Percentiles rank a stretch among this genome's conserved stretches.
Evolutionary conservation across 78 protist species (phyloP).

Genomic region (Cyanophora paradoxa): DNA sequence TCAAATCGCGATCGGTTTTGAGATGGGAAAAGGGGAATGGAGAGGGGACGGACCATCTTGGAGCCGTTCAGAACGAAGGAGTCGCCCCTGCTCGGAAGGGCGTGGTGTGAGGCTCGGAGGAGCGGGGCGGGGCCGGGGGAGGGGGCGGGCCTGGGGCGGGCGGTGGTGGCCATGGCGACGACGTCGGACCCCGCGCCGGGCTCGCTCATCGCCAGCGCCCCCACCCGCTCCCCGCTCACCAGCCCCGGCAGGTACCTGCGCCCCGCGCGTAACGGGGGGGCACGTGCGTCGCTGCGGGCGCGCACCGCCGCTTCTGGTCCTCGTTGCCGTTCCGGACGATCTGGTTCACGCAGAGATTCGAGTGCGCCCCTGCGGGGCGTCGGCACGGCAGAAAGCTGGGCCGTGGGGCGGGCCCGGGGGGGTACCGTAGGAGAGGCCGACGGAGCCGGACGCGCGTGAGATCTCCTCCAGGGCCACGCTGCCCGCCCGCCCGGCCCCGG

Average conservation of each 20-base stretch:
- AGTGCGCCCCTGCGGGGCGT: no score
- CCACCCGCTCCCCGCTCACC: conserved; percentile 84
- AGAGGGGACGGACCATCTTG: neutral
- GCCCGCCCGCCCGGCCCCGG: no score
- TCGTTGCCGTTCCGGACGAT: conserved; percentile 81
- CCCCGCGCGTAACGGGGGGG: no score
- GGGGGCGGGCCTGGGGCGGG: conserved; percentile 47
- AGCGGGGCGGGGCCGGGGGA: no score
- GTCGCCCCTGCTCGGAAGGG: no score
- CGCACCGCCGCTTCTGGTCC: no score
- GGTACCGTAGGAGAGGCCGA: conserved; percentile 83
- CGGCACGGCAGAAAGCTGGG: no score
- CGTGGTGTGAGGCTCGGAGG: no score
- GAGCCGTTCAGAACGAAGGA: neutral
- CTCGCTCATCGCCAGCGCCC: conserved; percentile 91
- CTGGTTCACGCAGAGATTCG: conserved; percentile 84
- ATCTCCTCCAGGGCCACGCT: conserved; percentile 77
- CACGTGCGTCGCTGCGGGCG: no score
- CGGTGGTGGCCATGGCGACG: conserved; percentile 69
- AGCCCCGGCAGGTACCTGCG: conserved; percentile 39
- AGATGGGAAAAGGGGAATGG: neutral
- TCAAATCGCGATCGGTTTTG: neutral
- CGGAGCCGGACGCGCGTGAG: conserved; percentile 58
- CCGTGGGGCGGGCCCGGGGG: no score
- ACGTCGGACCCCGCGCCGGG: conserved; percentile 91